Evolutionary conservation across 2,329 filamentous ascomycete genomes (phyloP).

Genomic region (Lachnellula hyalina): DNA sequence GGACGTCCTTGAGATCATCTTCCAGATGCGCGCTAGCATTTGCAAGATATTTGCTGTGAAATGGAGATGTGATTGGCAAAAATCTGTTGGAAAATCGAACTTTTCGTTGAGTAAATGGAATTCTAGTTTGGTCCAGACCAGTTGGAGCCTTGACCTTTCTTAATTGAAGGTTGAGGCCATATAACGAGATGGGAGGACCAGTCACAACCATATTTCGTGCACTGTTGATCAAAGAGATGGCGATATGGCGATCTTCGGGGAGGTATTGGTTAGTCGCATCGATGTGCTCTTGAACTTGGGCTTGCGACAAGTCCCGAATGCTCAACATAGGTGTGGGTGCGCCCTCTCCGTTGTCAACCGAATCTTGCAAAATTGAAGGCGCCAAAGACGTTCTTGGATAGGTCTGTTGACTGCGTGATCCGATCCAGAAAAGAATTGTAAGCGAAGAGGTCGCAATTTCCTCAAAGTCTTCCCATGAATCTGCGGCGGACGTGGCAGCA

Average conservation of each 20-base stretch:
- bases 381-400: slow-evolving; percentile 93
- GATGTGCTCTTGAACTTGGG: slow-evolving; percentile 92
- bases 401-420: slow-evolving; percentile 91
- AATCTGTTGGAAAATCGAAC: slow-evolving; percentile 96
- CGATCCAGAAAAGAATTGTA: slow-evolving; percentile 97
- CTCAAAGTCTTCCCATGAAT: slow-evolving; percentile 89
- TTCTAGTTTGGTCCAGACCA: slow-evolving; percentile 90
- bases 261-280: slow-evolving; percentile 96
- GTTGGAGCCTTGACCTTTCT: slow-evolving; percentile 97
- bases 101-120: slow-evolving; percentile 94
- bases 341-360: slow-evolving; percentile 91
- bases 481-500: slow-evolving; percentile 82
- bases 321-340: slow-evolving; percentile 95
- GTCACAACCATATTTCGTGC: slow-evolving; percentile 96
- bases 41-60: slow-evolving; percentile 91
- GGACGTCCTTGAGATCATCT: slow-evolving; percentile 78
- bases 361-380: slow-evolving; percentile 86
- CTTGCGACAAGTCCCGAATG: slow-evolving; percentile 83
- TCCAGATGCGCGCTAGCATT: slow-evolving; percentile 79
- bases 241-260: slow-evolving; percentile 85
- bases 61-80: slow-evolving; percentile 93
- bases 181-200: slow-evolving; percentile 89
- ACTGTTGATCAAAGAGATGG: slow-evolving; percentile 93
- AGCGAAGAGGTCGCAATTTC: slow-evolving; percentile 74
- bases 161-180: slow-evolving; percentile 90